Evolutionary conservation across 2,329 filamentous ascomycete species (phyloP).

Genomic region (Fusarium anguioides): DNA sequence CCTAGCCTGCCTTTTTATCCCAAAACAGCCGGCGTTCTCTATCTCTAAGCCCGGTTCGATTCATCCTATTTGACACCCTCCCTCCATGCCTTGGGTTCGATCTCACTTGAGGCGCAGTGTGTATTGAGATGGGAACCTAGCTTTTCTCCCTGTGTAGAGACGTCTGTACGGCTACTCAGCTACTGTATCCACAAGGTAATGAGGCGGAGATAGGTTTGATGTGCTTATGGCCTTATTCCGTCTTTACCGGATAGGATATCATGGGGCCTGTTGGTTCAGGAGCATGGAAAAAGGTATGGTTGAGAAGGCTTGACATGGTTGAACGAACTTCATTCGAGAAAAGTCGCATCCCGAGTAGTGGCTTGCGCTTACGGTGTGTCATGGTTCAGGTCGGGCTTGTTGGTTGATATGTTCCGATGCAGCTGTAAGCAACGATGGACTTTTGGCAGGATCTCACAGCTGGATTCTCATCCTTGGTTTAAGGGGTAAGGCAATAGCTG

Average conservation of each 20-base stretch:
- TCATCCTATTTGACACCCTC: neutral
- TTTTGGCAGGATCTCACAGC: conserved; percentile 2
- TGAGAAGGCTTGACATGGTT: neutral
- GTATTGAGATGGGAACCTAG: neutral
- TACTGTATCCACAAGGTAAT: neutral
- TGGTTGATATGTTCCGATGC: neutral
- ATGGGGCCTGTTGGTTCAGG: neutral
- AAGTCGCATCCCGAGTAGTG: neutral
- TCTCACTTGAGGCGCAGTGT: neutral
- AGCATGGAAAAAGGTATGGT: neutral
- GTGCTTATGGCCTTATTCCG: neutral
- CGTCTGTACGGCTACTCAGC: neutral
- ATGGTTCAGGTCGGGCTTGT: neutral
- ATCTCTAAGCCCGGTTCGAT: neutral
- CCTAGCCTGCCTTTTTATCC: neutral
- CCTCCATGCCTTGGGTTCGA: neutral
- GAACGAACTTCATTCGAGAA: neutral
- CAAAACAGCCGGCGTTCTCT: neutral
- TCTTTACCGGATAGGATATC: neutral
- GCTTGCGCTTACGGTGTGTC: neutral
- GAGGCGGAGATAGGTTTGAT: neutral
- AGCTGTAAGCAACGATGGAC: conserved; percentile 3
- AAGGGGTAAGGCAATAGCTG: neutral
- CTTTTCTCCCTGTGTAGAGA: neutral
- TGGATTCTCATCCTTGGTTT: neutral